Base-by-base conservation (phyloP, 179 eudicot genomes). In the Actinidia arguta region DNA sequence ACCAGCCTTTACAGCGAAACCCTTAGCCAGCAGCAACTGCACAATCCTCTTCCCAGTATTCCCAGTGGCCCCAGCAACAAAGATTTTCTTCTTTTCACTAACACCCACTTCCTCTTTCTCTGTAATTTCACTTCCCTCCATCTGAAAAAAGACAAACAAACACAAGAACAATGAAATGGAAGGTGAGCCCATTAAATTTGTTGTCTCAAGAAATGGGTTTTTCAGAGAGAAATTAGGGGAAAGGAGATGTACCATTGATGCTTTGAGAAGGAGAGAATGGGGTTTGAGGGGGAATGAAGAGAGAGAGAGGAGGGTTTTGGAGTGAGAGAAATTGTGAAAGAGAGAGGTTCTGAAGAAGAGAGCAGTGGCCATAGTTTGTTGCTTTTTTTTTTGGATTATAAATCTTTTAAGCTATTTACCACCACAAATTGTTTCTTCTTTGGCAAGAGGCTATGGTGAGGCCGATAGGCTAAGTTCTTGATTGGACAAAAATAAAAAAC, bases 41-140 rank as follows among this genome's bases (percentile, higher is more conserved):
- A 95, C 98, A 25, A 95, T 91, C 84, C 98, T 92, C 88, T 93
- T 95, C 6, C 99, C 99, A 56, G 99, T 94, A 78, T 81, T 89
- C 4, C 99, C 99, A 36, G 93, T 94, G n/a, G 99, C 99, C 52
- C 99, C 99, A 8, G 99, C 98, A 44, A 95, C 99, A 88, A 95
- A 95, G 64, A 95, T 87, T 74, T 88, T 95, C 95, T 90, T 95
- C 86, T 85, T 90, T 75, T 82, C 82, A 46, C 10, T 58, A 7
- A 7, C 74, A 78, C 85, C 85, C 59, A 10, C 88, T 78, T 84
- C 87, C 50, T 83, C 84, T 46, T 72, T 81, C 84, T 86, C 89
- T 66, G 75, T 86, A 25, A 90, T 90, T 79, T 91, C 97, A 82
- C 92, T 85, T 18, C 67, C 88, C 75, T 89, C 92, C 94, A 89